phyloP scores from a whole-genome alignment of 768 basidiomycete genomes.

The Suillus ampliporus region DNA sequence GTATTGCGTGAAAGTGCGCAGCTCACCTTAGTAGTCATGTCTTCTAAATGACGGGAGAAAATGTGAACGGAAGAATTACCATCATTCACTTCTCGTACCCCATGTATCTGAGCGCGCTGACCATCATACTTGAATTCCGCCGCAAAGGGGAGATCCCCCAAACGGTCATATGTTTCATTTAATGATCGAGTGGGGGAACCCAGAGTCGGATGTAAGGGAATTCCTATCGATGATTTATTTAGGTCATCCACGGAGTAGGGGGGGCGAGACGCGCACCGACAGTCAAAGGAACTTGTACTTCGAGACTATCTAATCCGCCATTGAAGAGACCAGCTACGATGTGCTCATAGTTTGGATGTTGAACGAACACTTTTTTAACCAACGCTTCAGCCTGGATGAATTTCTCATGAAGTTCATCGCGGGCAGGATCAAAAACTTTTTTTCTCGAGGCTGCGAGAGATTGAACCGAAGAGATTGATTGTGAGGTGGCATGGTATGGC shows the following conservation, averaged over 20 bases:
- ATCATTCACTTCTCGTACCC: slow-evolving; percentile 30
- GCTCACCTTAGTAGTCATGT: slow-evolving; percentile 86
- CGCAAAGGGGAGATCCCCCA: slow-evolving; percentile 69
- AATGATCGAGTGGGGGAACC: slow-evolving; percentile 88
- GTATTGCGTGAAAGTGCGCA: slow-evolving; percentile 4
- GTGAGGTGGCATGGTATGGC: slow-evolving; percentile 32
- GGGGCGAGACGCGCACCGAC: slow-evolving; percentile 57
- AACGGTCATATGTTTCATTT: slow-evolving; percentile 77
- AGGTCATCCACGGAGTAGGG: slow-evolving; percentile 8
- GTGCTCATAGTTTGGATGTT: slow-evolving; percentile 78
- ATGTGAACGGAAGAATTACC: slow-evolving; percentile 54
- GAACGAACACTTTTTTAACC: slow-evolving; percentile 74
- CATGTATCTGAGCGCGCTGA: slow-evolving; percentile 85
- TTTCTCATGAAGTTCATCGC: slow-evolving; percentile 44
- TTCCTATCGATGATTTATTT: slow-evolving; percentile 49
- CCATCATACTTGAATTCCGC: slow-evolving; percentile 95
- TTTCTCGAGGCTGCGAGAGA: slow-evolving; percentile 27
- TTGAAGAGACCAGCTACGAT: slow-evolving; percentile 67
- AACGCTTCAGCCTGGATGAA: slow-evolving; percentile 66
- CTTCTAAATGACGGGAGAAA: slow-evolving; percentile 89
- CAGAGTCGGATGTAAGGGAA: slow-evolving; percentile 85
- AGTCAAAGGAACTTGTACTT: slow-evolving; percentile 64
- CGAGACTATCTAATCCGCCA: slow-evolving; percentile 63
- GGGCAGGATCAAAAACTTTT: slow-evolving; percentile 34
- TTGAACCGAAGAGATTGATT: slow-evolving; percentile 25